Conservation (phyloP, 805 yeast genomes). For the Saccharomyces jurei region DNA sequence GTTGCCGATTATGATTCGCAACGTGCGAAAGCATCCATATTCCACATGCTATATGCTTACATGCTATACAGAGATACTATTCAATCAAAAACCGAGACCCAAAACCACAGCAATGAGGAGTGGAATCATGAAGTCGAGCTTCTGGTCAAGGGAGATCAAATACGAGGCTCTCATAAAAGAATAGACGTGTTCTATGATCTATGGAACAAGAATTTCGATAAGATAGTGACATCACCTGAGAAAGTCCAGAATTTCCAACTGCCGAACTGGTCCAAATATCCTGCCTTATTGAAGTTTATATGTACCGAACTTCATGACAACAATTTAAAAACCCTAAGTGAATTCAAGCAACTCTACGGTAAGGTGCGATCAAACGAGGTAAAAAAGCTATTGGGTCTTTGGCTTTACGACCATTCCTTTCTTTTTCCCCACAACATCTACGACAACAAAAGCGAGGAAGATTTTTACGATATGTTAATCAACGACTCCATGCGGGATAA, state of each 20-base stretch:
- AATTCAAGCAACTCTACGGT: slow-evolving; percentile 20
- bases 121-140: not conserved
- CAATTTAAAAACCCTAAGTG: slow-evolving; percentile 17
- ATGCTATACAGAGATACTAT: not conserved
- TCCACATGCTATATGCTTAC: not conserved
- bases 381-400: slow-evolving; percentile 18
- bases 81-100: not conserved
- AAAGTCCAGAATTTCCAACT: slow-evolving; percentile 19
- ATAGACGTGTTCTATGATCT: slow-evolving; percentile 14
- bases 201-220: slow-evolving; percentile 19
- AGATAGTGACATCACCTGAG: slow-evolving; percentile 8
- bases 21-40: not conserved
- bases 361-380: slow-evolving; percentile 7
- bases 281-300: slow-evolving; percentile 11
- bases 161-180: not conserved
- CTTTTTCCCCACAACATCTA: slow-evolving; percentile 6
- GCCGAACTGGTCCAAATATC: slow-evolving; percentile 24
- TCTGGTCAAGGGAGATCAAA: not conserved
- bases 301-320: slow-evolving; percentile 15
- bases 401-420: slow-evolving; percentile 24
- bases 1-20: not conserved
- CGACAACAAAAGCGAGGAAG: slow-evolving; percentile 10
- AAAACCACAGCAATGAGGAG: not conserved
- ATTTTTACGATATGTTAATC: slow-evolving; percentile 15
- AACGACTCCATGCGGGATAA: slow-evolving; percentile 17